These are phyloP conservation scores for Penicillium sp. DNA, from an alignment of 2,329 filamentous ascomycete species.

Conservation along the genomic window DNA sequence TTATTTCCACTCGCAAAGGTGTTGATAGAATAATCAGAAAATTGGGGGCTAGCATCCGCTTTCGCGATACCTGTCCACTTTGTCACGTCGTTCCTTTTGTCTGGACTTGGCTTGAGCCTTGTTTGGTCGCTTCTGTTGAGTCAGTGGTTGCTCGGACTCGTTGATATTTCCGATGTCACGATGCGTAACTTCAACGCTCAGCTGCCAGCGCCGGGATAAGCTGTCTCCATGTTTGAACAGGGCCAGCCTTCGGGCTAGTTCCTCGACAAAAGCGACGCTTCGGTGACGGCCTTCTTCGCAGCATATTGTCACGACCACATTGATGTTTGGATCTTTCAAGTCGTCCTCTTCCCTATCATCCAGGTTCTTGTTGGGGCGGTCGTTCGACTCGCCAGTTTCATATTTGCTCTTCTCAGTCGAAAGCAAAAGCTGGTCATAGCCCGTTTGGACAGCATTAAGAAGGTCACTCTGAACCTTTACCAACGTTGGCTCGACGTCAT, in stretches of 20 bases:
- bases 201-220: neutral
- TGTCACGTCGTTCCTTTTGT: neutral
- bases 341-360: neutral
- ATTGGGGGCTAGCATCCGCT: neutral
- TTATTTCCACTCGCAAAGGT: neutral
- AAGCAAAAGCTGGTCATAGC: neutral
- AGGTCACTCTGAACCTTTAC: neutral
- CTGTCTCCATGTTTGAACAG: neutral
- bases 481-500: conserved; percentile 1
- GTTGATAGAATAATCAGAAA: neutral
- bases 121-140: neutral
- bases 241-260: neutral
- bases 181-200: neutral
- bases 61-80: neutral
- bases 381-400: neutral
- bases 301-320: conserved; percentile 10
- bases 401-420: neutral
- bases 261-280: conserved; percentile 10
- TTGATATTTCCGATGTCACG: neutral
- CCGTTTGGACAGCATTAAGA: neutral
- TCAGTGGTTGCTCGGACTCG: neutral
- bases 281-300: conserved; percentile 15
- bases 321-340: neutral
- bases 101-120: neutral
- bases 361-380: no score